Percentiles rank a stretch among this genome's conserved stretches.
phyloP scores from a whole-genome alignment of 768 basidiomycete species.

The Suillus clintonianus region DNA sequence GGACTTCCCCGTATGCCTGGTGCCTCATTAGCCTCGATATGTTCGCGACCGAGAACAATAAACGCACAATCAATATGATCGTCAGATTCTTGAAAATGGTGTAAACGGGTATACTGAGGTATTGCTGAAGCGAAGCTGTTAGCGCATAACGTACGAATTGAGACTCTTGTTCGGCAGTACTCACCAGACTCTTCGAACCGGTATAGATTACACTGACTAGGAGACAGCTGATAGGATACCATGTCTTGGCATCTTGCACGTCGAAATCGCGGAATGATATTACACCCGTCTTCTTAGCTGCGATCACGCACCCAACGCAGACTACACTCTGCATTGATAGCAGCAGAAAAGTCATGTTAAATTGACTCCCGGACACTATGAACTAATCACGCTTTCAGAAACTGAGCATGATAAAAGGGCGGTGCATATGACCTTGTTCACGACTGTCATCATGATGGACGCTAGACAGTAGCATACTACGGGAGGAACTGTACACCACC shows the following conservation, averaged over 20 bases:
- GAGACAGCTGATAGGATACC: conserved; percentile 93
- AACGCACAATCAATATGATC: conserved; percentile 93
- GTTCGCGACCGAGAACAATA: neutral
- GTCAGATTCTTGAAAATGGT: conserved; percentile 99
- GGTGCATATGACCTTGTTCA: conserved; percentile 77
- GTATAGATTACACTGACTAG: conserved; percentile 97
- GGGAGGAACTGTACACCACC: conserved; percentile 59
- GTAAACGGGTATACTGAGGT: conserved; percentile 93
- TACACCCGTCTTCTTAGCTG: conserved; percentile 72
- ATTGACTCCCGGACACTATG: conserved; percentile 89
- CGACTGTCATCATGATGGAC: conserved; percentile 94
- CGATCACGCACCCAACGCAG: conserved; percentile 74
- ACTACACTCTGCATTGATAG: conserved; percentile 90
- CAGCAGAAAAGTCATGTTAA: conserved; percentile 97
- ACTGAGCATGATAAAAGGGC: neutral
- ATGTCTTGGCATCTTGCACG: conserved; percentile 78
- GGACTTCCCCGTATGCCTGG: conserved; percentile 94
- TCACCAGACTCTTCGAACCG: conserved; percentile 92
- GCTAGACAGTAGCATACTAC: conserved; percentile 89
- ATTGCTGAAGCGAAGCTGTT: conserved; percentile 65
- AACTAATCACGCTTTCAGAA: conserved; percentile 51
- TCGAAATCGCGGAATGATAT: conserved; percentile 88
- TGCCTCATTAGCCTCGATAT: conserved; percentile 3
- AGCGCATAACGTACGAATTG: neutral
- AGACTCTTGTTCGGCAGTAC: conserved; percentile 32